A percentile compares a stretch with the other conserved stretches of the same genome.
Conservation (phyloP, 768 basidiomycete species). For the Agaricus subrufescens region DNA sequence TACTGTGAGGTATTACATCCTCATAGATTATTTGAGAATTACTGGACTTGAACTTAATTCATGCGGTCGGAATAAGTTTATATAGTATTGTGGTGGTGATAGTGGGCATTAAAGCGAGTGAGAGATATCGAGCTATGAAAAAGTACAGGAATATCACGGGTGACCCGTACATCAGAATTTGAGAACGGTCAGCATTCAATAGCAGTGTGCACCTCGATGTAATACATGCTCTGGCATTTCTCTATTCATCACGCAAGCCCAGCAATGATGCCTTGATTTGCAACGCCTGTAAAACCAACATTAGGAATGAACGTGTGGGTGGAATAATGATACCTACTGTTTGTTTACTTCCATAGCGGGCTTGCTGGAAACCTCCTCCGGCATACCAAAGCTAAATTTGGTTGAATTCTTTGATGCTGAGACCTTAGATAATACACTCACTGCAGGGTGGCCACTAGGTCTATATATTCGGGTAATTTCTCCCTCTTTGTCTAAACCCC, state of each 20-base stretch:
- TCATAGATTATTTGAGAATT: no score
- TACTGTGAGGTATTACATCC: no score
- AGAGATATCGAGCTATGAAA: no score
- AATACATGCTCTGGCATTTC: neutral
- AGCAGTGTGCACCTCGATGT: neutral
- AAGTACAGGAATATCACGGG: no score
- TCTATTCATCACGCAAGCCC: neutral
- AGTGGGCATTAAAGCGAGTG: no score
- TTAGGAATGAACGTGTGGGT: neutral
- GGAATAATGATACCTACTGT: slow-evolving; percentile 23
- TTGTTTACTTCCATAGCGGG: slow-evolving; percentile 30
- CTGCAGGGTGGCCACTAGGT: slow-evolving; percentile 38
- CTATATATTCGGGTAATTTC: slow-evolving; percentile 32
- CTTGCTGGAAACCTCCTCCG: slow-evolving; percentile 28
- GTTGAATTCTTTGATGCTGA: neutral
- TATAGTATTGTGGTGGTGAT: no score
- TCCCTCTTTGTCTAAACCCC: slow-evolving; percentile 39
- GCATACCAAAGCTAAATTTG: slow-evolving; percentile 33
- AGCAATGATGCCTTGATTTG: slow-evolving; percentile 4
- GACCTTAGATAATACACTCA: slow-evolving; percentile 14
- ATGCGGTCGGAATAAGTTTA: no score
- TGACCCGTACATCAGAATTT: no score
- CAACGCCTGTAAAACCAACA: neutral
- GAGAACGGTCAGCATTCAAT: neutral
- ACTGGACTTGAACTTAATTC: no score